Percentiles rank a stretch among this genome's conserved stretches.
These are phyloP conservation scores for Cronartium quercuum DNA, from an alignment of 1,284 basidiomycete genomes.

Conservation along the genomic window DNA sequence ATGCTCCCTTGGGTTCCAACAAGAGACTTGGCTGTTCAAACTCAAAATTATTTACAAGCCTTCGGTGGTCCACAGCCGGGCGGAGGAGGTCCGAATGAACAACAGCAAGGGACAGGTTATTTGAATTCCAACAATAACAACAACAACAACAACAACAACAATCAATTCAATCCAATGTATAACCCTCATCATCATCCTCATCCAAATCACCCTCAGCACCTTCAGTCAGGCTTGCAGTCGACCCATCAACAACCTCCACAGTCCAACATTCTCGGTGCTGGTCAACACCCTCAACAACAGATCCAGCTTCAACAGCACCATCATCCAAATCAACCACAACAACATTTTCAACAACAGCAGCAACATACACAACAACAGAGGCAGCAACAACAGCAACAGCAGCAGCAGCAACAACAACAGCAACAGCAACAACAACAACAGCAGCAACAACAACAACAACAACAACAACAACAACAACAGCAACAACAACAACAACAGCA, in stretches of 20 bases:
- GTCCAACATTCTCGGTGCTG: background rate
- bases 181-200: background rate
- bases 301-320: constrained; percentile 16
- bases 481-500: constrained; percentile 55
- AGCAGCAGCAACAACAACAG: constrained; percentile 15
- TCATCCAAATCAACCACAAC: constrained; percentile 9
- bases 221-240: background rate
- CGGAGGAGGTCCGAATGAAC: background rate
- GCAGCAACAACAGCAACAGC: constrained; percentile 18
- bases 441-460: constrained; percentile 40
- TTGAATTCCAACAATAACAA: background rate
- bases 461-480: constrained; percentile 49
- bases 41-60: constrained; percentile 30
- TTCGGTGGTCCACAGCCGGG: constrained; percentile 3
- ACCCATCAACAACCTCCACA: constrained; percentile 3
- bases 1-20: constrained; percentile 31
- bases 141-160: background rate
- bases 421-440: constrained; percentile 4
- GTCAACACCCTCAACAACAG: constrained; percentile 16
- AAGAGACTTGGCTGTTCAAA: constrained; percentile 21
- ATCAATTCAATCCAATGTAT: background rate
- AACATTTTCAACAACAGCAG: background rate
- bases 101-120: background rate
- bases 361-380: constrained; percentile 2
- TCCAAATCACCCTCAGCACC: background rate